Base-by-base conservation (phyloP, 75 land plant genomes). In the Adiantum capillusveneris region DNA sequence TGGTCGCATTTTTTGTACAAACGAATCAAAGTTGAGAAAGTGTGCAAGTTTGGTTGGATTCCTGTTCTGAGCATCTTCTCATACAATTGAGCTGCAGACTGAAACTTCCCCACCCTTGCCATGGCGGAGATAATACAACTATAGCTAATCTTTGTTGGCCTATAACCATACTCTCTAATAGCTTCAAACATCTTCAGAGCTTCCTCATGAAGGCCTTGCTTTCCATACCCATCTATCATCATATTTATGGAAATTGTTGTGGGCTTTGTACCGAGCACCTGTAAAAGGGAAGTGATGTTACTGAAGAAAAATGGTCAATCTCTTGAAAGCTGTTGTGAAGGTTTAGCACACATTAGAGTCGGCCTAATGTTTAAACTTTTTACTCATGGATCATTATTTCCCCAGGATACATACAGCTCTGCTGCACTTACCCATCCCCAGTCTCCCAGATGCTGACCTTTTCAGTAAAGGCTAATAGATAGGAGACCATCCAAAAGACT, bases 71-170 rank as follows among this genome's bases (percentile, higher is more conserved):
- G 25, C 71, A 73, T 66, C 58, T 53, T 60, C 48, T 29, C 19
- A 42, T 67, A 73, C 0, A 73, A 31, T 37, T 67, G 59, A 14
- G 60, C 76, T 31, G 76, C 76, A 56, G 61, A 66, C 24, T 65
- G 64, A 46, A 44, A 73, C 37, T 56, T 60, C 25, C 71, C 76
- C 41, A 39, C 69, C 45, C 54, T 42, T 7, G 41, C 76, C 34
- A 73, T 30, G 22, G 76, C 70, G 22, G 60, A 29, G 28, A 73
- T 73, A 37, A 64, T 53, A 30, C 71, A 73, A 31, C 73, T 73
- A 44, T 66, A 73, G 28, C 73, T 73, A 14, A 73, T 55, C 1
- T 64, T 16, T 53, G 34, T 66, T 16, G 76, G 63, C 25, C 44
- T 52, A 25, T 41, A 36, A n/a, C 76, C 71, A 44, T 29, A 21